Conservation (phyloP, 2,329 filamentous ascomycete species). For the Clonostachys sp. region DNA sequence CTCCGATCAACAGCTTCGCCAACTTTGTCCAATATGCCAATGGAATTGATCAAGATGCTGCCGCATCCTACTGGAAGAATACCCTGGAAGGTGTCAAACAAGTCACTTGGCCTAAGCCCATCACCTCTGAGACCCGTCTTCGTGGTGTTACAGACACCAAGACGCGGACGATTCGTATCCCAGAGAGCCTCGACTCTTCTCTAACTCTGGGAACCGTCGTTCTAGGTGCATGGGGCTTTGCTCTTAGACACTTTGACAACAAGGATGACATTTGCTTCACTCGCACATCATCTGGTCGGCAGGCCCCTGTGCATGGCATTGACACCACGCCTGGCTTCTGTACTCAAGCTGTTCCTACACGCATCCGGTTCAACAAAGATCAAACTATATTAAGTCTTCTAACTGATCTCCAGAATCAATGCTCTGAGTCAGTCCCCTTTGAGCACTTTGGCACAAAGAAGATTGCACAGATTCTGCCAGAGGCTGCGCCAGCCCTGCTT, state of each 20-base stretch:
- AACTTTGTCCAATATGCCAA: constrained; percentile 6
- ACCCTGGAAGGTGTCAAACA: constrained; percentile 6
- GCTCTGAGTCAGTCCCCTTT: background rate
- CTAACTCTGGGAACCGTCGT: constrained; percentile 11
- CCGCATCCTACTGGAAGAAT: constrained; percentile 6
- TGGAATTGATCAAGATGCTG: constrained; percentile 1
- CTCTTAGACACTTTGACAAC: constrained; percentile 14
- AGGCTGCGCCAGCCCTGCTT: background rate
- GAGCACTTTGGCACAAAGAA: background rate
- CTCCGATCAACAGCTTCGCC: background rate
- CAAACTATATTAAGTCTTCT: constrained; percentile 6
- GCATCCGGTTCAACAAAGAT: constrained; percentile 1
- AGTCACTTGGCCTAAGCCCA: background rate
- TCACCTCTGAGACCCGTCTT: background rate
- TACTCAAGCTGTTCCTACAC: constrained; percentile 6
- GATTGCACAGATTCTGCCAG: constrained; percentile 2
- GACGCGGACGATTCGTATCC: background rate
- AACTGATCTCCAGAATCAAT: constrained; percentile 5
- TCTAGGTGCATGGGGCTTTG: constrained; percentile 18
- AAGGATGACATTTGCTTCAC: constrained; percentile 27
- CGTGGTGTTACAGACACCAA: background rate
- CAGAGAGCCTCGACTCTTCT: background rate
- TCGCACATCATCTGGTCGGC: constrained; percentile 5
- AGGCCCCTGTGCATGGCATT: constrained; percentile 8
- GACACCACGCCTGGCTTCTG: constrained; percentile 6